Evolutionary conservation across 108 stramenopile genomes (phyloP).

Genomic region (Epipyxis sp.): DNA sequence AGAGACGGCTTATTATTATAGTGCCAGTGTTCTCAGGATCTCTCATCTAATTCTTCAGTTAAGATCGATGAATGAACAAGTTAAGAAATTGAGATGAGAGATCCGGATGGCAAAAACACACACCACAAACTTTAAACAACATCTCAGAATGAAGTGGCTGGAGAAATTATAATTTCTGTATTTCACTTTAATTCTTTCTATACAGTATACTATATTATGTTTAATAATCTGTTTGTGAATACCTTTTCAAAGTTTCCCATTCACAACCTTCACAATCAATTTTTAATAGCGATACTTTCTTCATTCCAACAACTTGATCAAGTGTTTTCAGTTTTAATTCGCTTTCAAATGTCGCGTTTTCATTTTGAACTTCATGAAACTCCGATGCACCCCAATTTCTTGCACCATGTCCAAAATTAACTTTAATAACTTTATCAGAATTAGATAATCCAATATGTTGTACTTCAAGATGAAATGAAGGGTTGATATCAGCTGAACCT

Average conservation of each 20-base stretch:
- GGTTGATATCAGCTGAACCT: background rate
- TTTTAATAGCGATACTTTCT: background rate
- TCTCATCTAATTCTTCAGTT: too few species aligned
- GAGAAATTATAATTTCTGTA: too few species aligned
- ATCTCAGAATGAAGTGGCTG: too few species aligned
- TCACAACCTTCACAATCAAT: slow-evolving; percentile 26
- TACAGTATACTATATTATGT: too few species aligned
- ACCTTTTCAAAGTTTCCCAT: slow-evolving; percentile 1
- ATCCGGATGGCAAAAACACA: too few species aligned
- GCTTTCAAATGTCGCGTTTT: background rate
- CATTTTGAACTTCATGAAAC: background rate
- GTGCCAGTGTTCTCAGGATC: too few species aligned
- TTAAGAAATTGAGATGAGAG: too few species aligned
- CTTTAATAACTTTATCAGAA: background rate
- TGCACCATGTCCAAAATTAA: slow-evolving; percentile 15
- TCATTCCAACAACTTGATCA: background rate
- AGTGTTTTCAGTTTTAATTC: background rate
- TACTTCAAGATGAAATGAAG: background rate
- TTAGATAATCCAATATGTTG: background rate
- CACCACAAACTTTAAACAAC: too few species aligned
- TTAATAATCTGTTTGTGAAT: too few species aligned
- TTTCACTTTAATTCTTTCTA: too few species aligned
- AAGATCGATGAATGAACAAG: too few species aligned
- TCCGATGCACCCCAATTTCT: slow-evolving; percentile 17
- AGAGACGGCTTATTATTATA: too few species aligned